These are phyloP conservation scores for Penicillium ochrochloron DNA, from an alignment of 495 filamentous ascomycete species.

Conservation along the genomic window DNA sequence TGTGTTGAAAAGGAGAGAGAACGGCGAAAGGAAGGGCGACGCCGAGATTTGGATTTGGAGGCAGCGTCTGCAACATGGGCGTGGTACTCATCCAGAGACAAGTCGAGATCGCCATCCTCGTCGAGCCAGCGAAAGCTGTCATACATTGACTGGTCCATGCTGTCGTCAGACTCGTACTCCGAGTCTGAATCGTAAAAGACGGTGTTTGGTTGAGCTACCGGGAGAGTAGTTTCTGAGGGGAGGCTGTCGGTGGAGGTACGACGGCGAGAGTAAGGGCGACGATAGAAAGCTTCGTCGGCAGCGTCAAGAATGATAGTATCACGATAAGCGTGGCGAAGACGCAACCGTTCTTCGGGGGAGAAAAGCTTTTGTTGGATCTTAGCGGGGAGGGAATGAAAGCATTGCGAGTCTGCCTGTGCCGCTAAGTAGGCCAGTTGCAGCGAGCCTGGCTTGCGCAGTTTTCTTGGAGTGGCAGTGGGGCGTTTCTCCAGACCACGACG, in stretches of 20 bases:
- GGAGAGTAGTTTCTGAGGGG: slow-evolving; percentile 27
- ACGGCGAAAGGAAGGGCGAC: slow-evolving; percentile 51
- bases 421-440: slow-evolving; percentile 47
- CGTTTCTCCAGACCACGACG: slow-evolving; percentile 27
- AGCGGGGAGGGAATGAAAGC: slow-evolving; percentile 70
- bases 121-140: slow-evolving; percentile 82
- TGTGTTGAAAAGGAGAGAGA: slow-evolving; percentile 48
- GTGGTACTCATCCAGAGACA: slow-evolving; percentile 64
- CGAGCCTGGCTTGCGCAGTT: slow-evolving; percentile 45
- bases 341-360: slow-evolving; percentile 70
- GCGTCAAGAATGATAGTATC: slow-evolving; percentile 70
- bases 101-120: slow-evolving; percentile 74
- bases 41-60: slow-evolving; percentile 24
- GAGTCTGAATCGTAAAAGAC: slow-evolving; percentile 41
- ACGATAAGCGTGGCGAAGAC: slow-evolving; percentile 57
- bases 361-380: slow-evolving; percentile 74
- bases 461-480: slow-evolving; percentile 21
- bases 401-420: slow-evolving; percentile 66
- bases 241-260: slow-evolving; percentile 30
- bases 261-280: slow-evolving; percentile 19
- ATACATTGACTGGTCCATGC: slow-evolving; percentile 60
- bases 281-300: slow-evolving; percentile 66
- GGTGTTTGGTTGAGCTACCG: slow-evolving; percentile 30
- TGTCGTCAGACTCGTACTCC: slow-evolving; percentile 28
- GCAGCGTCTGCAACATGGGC: slow-evolving; percentile 44